These are phyloP conservation scores for Penicillium desertorum DNA, from an alignment of 495 filamentous ascomycete species.

Conservation along the genomic window DNA sequence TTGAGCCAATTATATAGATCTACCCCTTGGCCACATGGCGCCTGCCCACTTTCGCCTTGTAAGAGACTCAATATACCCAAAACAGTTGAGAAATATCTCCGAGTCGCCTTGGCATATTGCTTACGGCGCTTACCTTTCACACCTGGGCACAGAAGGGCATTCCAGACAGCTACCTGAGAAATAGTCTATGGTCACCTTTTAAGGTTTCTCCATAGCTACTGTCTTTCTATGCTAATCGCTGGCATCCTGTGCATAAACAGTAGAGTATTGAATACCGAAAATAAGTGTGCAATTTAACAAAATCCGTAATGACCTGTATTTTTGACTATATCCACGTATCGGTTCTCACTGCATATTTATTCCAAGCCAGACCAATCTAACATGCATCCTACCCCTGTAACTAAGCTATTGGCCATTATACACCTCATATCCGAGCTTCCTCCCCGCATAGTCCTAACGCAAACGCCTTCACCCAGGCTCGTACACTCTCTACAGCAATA, in stretches of 20 bases:
- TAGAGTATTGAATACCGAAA: background rate
- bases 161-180: too few species aligned
- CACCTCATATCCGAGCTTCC: constrained; percentile 6
- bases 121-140: constrained; percentile 2
- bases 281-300: background rate
- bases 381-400: background rate
- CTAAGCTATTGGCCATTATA: constrained; percentile 14
- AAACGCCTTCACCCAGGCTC: constrained; percentile 13
- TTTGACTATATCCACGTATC: background rate
- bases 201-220: too few species aligned
- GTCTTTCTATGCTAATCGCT: background rate
- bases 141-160: background rate
- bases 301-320: background rate
- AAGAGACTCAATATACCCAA: background rate
- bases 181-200: too few species aligned
- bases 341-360: background rate
- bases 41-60: background rate
- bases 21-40: background rate
- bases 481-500: constrained; percentile 29
- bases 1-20: background rate
- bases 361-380: background rate
- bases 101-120: background rate
- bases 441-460: background rate
- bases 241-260: background rate
- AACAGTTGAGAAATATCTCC: background rate